phyloP scores from a whole-genome alignment of 495 filamentous ascomycete species.

The Chaetomium tenue region DNA sequence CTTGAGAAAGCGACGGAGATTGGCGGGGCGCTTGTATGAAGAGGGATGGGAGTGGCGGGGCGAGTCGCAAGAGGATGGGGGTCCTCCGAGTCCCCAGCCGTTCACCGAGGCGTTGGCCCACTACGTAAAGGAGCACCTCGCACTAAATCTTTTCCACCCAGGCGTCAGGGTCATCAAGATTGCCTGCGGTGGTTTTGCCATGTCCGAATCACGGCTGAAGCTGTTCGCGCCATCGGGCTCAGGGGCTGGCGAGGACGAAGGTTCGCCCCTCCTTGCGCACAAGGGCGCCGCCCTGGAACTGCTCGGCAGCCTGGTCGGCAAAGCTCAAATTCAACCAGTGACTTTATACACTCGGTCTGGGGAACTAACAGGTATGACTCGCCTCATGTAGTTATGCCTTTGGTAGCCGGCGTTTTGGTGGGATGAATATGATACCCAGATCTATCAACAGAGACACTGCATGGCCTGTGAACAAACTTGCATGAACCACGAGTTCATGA shows the following conservation, averaged over 20 bases:
- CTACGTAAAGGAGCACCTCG: constrained; percentile 44
- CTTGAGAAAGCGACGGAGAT: constrained; percentile 33
- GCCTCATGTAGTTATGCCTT: neutral
- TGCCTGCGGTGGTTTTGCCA: constrained; percentile 47
- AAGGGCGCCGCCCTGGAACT: constrained; percentile 15
- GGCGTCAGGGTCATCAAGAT: constrained; percentile 44
- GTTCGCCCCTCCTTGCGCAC: neutral
- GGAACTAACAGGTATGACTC: neutral
- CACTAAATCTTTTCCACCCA: constrained; percentile 47
- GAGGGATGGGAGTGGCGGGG: constrained; percentile 50
- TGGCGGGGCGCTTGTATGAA: constrained; percentile 42
- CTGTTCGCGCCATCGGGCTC: constrained; percentile 34
- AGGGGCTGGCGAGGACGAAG: neutral
- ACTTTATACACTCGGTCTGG: no score
- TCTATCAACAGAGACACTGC: neutral
- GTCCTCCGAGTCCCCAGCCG: constrained; percentile 27
- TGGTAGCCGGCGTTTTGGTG: neutral
- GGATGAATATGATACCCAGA: neutral
- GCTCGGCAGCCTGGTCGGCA: constrained; percentile 4
- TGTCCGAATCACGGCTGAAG: constrained; percentile 46
- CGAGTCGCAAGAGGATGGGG: constrained; percentile 3
- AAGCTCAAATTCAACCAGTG: constrained; percentile 4
- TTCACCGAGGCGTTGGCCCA: constrained; percentile 45
- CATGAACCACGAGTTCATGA: no score
- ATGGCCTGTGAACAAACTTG: no score